phyloP scores from a whole-genome alignment of 1,284 basidiomycete species.

The Cryptococcus sp. region DNA sequence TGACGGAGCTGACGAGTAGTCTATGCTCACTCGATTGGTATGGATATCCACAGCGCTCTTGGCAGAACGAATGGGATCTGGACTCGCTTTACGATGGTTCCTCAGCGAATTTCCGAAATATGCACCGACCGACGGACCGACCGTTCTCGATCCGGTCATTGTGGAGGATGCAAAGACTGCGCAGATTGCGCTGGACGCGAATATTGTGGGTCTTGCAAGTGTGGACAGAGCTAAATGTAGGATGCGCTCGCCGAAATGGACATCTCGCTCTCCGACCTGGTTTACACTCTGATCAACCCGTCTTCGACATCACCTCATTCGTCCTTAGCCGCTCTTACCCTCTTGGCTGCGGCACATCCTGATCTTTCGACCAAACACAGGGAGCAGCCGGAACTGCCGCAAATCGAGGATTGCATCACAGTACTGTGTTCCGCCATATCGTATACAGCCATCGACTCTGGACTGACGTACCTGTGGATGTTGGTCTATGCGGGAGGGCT shows the following conservation, averaged over 20 bases:
- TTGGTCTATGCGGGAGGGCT: conserved; percentile 8
- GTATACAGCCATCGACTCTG: conserved; percentile 23
- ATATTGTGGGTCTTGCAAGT: no score
- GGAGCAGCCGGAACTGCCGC: not conserved
- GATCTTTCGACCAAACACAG: not conserved
- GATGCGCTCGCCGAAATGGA: conserved; percentile 3
- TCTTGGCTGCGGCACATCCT: conserved; percentile 18
- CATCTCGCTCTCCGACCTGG: conserved; percentile 3
- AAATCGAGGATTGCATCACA: conserved; percentile 26
- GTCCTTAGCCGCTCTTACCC: conserved; percentile 24
- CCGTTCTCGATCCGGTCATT: no score
- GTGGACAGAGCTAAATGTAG: no score
- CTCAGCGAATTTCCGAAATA: conserved; percentile 24
- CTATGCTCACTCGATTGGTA: conserved; percentile 26
- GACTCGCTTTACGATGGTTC: conserved; percentile 28
- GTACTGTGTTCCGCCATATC: conserved; percentile 17
- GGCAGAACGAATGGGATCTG: conserved; percentile 18
- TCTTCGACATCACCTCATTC: conserved; percentile 22
- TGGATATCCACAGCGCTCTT: conserved; percentile 23
- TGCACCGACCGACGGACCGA: no score
- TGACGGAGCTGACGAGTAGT: conserved; percentile 9
- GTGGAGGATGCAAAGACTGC: no score
- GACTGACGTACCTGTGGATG: conserved; percentile 16
- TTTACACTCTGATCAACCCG: conserved; percentile 19
- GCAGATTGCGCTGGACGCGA: no score